Evolutionary conservation across 2,329 filamentous ascomycete genomes (phyloP), one percentile per base, ranked within the genome.

Genomic region (Ambrosiella cleistominuta): DNA sequence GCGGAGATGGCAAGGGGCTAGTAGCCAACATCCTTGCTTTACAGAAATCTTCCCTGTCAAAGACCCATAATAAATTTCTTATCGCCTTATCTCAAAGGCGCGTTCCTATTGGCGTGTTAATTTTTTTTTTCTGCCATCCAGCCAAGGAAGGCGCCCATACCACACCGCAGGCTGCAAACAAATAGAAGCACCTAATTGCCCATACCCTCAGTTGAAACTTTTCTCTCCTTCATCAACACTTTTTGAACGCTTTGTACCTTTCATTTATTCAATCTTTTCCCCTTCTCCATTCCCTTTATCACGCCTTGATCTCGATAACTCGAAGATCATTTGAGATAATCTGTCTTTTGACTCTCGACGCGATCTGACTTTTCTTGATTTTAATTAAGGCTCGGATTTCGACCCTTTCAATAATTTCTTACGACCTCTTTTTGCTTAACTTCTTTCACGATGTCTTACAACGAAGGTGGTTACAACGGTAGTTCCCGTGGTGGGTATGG

Each of bases 401-500:
- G 9, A 39, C 19, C 27, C 2, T 53, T 49, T 12, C 27, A 37
- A 35, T 54, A 42, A 15, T 51, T 49, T 39, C 42, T 50, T 56
- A 35, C 37, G 47, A 38, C 39, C 45, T 42, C 51, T 61, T 49
- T 55, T 35, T 3, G 37, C 13, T 27, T 4, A 38, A 47, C 37
- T 35, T 15, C 37, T 35, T 15, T 37, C 36, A 54, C n/a, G 19
- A 58, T 76, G 74, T 76, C 74, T 65, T 74, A 73, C 68, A 70
- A 71, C 65, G 67, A 69, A 35, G 68, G 67, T 62, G 66, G 70
- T 62, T 66, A 70, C 62, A 66, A 65, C 57, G 64, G 66, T 59
- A 65, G 65, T 57, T 61, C 64, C 50, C 65, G 65, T 57, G 64
- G 68, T 57, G 65, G 66, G 54, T 64, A 66, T 58, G 63, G 63